Base-by-base conservation (phyloP, 164 flowering plant genomes). In the Nymphaea colorata region DNA sequence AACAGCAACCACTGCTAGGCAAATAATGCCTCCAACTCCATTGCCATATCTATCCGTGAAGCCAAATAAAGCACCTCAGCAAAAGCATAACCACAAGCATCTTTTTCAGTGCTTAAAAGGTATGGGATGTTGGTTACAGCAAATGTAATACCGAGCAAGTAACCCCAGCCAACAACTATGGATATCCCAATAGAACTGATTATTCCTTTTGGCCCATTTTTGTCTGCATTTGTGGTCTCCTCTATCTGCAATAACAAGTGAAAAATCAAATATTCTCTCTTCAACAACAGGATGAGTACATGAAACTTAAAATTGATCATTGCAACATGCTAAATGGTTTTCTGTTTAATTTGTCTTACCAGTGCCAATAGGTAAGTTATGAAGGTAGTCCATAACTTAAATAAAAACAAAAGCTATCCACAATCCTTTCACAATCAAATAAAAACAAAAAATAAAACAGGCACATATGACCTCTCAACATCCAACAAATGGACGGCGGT, bases 171-270 rank as follows among this genome's bases (percentile, higher is more conserved):
- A 74, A 87, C 90, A 67, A 94, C 61, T 66, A 86, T 78, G 62
- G 98, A 91, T 84, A 94, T 82, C 44, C 89, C 98, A 64, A 94
- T 88, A 17, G 96, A 73, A 68, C 89, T 88, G 41, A 91, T 86
- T 63, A 94, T 94, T 79, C 99, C 99, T 77, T 74, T 88, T 60
- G 99, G 96, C n/a, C 96, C 98, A 77, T 94, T 91, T 69, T 53
- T 77, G 72, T 94, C 99, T 12, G 98, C 97, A 69, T 71, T 72
- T 79, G 86, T 94, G 42, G 96, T 94, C 79, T 94, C 99, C 79
- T 94, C 98, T 61, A 98, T 85, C 98, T 94, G 78, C 43, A 79
- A 75, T 59, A 61, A 17, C 25, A 61, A 6, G 16, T 3, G 64
- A 61, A n/a, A 2, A 61, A 8, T 51, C 7, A 7, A 51, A 51